Evolutionary conservation across 1,284 basidiomycete genomes (phyloP).

Genomic region (Melampsora abietis-canadensis): DNA sequence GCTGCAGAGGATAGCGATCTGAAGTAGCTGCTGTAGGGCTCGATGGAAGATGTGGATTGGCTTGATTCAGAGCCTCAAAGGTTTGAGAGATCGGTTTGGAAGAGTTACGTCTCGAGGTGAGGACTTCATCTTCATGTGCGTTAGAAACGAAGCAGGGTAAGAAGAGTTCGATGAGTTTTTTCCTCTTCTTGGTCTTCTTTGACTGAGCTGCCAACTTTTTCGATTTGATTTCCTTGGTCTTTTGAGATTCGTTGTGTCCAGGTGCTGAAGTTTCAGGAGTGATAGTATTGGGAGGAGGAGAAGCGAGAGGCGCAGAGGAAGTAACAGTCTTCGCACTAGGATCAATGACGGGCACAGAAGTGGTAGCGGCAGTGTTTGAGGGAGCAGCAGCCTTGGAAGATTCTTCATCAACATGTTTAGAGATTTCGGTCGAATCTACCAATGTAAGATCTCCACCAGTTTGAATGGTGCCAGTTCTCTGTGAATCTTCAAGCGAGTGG

Average conservation of each 20-base stretch:
- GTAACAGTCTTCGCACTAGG: background rate
- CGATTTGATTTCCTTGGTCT: background rate
- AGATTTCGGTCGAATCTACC: background rate
- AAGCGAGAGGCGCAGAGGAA: too few relatives aligned
- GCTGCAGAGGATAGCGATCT: background rate
- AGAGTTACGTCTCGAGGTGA: background rate
- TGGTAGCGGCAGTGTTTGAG: background rate
- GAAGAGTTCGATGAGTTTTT: conserved; percentile 21
- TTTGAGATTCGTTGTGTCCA: too few relatives aligned
- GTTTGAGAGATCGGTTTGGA: background rate
- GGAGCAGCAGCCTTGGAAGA: background rate
- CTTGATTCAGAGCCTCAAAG: background rate
- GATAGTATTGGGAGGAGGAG: background rate
- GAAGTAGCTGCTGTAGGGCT: background rate
- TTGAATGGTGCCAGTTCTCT: too few relatives aligned
- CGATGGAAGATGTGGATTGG: background rate
- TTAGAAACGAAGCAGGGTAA: conserved; percentile 25
- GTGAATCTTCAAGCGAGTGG: background rate
- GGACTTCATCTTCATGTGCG: conserved; percentile 3
- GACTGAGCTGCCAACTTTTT: background rate
- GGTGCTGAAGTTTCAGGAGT: background rate
- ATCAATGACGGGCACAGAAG: background rate
- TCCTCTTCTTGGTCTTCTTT: conserved; percentile 21
- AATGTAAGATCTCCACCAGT: background rate
- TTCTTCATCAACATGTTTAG: background rate